Base-by-base conservation (phyloP, 129 eudicot species). In the Pittosporum tobira region DNA sequence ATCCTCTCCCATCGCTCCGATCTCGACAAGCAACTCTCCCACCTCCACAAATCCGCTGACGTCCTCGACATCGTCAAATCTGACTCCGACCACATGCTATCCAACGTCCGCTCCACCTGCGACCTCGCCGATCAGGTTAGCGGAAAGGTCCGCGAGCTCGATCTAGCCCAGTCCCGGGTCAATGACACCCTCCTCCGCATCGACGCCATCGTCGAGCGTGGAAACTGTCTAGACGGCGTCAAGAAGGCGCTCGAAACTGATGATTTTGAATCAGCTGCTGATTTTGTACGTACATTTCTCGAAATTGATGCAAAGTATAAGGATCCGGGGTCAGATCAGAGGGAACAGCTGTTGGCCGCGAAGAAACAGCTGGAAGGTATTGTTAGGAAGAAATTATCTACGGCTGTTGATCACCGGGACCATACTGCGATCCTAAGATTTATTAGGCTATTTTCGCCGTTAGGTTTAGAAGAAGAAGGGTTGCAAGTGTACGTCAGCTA, bases 401-500 rank as follows among this genome's bases (percentile, higher is more conserved):
- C 66, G 6, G 83, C 89, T 0, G 68, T 85, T 51, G 95, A 85
- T 59, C 76, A 76, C 54, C 62, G 83, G 13, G 89, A 85, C 34
- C 89, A 84, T 55, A 57, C 62, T 7, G 61, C 72, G 13, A 81
- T 88, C 10, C 70, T 88, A 6, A 68, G 88, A 0, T 88, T 88
- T 61, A 70, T 88, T 11, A 68, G 62, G 75, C 76, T 88, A 4
- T 88, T 65, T 58, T 77, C 90, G 16, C 82, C 86, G 0, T 57
- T 88, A 6, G 85, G 79, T 5, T 57, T 88, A 57, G 96, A 88
- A 45, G 94, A 88, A 57, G 96, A 88, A 73, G 96, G 96, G 11
- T 64, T 88, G 72, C 94, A 88, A 64, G 81, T 59, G 1, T 88
- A 81, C 46, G 94, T 88, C 11, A 64, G 64, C 37, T 88, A 88